Conservation (phyloP, 345 rosid species). For the Abelmoschus esculentus region DNA sequence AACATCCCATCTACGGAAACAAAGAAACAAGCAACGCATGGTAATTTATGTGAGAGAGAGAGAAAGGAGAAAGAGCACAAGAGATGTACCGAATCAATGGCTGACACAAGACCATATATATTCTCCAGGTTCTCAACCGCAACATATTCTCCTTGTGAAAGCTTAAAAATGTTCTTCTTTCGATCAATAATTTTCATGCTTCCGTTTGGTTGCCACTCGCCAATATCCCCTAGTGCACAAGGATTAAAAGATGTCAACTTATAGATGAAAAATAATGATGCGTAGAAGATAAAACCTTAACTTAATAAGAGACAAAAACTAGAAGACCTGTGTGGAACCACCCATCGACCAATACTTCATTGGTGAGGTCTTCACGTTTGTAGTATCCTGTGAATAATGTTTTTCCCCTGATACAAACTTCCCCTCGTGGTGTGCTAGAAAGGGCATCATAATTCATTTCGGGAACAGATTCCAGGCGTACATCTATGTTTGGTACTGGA, state of each 20-base stretch:
- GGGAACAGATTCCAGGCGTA: constrained; percentile 86
- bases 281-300: neutral
- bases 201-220: constrained; percentile 98
- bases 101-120: constrained; percentile 49
- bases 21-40: too few species aligned
- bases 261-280: neutral
- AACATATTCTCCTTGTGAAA: constrained; percentile 97
- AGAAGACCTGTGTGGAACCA: constrained; percentile 92
- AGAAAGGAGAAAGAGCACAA: neutral
- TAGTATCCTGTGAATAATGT: constrained; percentile 82
- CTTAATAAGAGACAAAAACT: neutral
- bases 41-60: too few species aligned
- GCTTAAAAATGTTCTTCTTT: constrained; percentile 92
- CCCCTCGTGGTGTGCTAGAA: constrained; percentile 76
- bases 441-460: constrained; percentile 96
- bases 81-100: constrained; percentile 60
- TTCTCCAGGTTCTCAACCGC: constrained; percentile 98
- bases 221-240: constrained; percentile 66
- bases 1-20: too few species aligned
- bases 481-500: constrained; percentile 93
- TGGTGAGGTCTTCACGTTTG: constrained; percentile 83
- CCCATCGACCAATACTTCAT: constrained; percentile 79
- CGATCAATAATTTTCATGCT: constrained; percentile 92
- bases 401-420: constrained; percentile 72
- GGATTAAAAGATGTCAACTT: neutral